Base-by-base conservation (phyloP, 352 stramenopile genomes). In the Phytopythium boreale region DNA sequence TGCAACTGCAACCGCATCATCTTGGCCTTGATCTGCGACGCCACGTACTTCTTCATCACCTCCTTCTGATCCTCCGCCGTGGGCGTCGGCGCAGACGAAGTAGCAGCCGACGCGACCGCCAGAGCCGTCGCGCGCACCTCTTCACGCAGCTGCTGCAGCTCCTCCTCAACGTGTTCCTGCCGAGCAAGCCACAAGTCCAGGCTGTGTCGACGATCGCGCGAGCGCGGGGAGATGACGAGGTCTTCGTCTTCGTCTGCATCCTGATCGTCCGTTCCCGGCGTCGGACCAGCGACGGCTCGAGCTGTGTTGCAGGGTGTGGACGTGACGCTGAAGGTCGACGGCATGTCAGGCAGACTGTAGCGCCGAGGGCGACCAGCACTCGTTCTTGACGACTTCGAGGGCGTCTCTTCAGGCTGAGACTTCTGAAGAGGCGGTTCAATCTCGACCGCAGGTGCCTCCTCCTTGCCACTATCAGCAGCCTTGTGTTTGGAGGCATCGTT, bases 1-100 rank as follows among this genome's bases (percentile, higher is more conserved):
- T 80, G 79, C 19, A 87, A 65, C 57, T 88, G 77, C 61, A 88
- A 57, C 37, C 75, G 62, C 72, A 84, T 78, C 24, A 74, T 84
- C 57, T 85, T 86, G 37, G 77, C 70, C 41, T 80, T 77, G 68
- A 89, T 81, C 69, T 92, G 79, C 12, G 82, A 79, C 19, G 72
- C 66, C 34, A 93, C 73, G 34, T 92, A 75, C 47, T 82, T 82
- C 46, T 89, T 77, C 44, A 96, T 76, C 29, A 87, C 82, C 43
- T 79, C 69, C 64, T 92, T 79, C 68, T 92, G 82, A 34, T 91
- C 75, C 37, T 84, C 71, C 39, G 55, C 34, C 14, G 53, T 59
- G 1, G 53, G 53, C 26, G 53, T 59, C 12, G 31, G 31, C 34
- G 53, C 53, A 29, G 53, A 29, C 9, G 53, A 44, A 2, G 53